Conservation (phyloP, 768 basidiomycete species). For the Psilocybe sp. region DNA sequence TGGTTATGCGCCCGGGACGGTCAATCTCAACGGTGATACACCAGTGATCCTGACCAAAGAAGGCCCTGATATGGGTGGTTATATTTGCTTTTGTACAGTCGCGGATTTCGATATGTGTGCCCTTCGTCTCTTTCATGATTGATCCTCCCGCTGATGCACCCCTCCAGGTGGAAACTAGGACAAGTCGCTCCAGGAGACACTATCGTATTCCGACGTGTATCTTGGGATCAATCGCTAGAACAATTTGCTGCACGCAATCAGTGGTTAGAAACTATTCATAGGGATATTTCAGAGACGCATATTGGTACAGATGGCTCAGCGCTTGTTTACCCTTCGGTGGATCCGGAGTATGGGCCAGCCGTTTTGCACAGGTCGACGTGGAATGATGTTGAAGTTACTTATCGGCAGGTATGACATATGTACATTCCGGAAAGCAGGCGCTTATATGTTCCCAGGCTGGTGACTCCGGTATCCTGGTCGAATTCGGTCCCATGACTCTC, state of each 20-base stretch:
- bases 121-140: background rate
- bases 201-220: slow-evolving; percentile 49
- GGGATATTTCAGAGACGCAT: background rate
- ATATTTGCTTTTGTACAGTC: slow-evolving; percentile 54
- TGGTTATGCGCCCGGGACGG: slow-evolving; percentile 49
- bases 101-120: slow-evolving; percentile 49
- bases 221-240: slow-evolving; percentile 35
- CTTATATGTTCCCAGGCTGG: slow-evolving; percentile 43
- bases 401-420: slow-evolving; percentile 45
- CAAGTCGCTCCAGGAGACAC: slow-evolving; percentile 58
- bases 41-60: slow-evolving; percentile 64
- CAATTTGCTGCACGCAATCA: slow-evolving; percentile 18
- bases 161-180: slow-evolving; percentile 63
- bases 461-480: slow-evolving; percentile 60
- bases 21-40: slow-evolving; percentile 70
- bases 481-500: slow-evolving; percentile 55
- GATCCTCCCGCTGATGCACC: background rate
- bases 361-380: too few species aligned
- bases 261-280: slow-evolving; percentile 28
- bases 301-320: too few species aligned
- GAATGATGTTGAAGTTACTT: slow-evolving; percentile 30
- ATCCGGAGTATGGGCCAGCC: too few species aligned
- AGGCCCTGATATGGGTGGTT: slow-evolving; percentile 64
- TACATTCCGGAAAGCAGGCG: background rate
- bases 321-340: too few species aligned